Evolutionary conservation across 176 grass and related monocot species (phyloP), one percentile per base, ranked within the genome.

Genomic region (Carex cristatella): DNA sequence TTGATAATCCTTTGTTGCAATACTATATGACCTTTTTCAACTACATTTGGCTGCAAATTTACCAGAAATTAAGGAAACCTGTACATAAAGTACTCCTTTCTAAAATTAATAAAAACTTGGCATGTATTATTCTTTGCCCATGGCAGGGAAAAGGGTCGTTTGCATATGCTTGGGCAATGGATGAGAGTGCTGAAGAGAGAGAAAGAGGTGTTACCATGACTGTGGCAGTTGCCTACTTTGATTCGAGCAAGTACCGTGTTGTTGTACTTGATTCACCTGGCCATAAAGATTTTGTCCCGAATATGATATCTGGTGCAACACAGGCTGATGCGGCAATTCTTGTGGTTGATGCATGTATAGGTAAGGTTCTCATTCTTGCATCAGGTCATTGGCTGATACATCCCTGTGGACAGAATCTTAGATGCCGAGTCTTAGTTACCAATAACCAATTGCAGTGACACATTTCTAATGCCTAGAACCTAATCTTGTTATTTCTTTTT

Each of bases 81-180:
- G 27, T 51, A 49, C 44, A 35, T 28, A 44, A 12, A 12, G 4
- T 69, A 18, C 14, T n/a, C 33, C 15, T 8, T 18, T 27, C 2
- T 48, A 73, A 48, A 49, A 70, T 48, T 73, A 48, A 48, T 16
- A 48, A 49, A 73, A 73, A 48, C 42, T 73, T 57, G 11, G 23
- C 1, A 15, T 56, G 10, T 54, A 33, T 16, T 84, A 61, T 60
- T 75, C 30, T 81, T 69, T 46, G 7, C 54, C 72, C 46, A 61
- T 78, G 84, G n/a, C 84, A 94, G 93, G 95, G 95, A 83, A 98
- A 95, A 77, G 91, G 88, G 44, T 98, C 93, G 62, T 98, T 98
- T 95, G 95, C 93, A 85, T 94, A 87, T 95, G 95, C 95, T 84
- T 98, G 93, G 93, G 93, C 95, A 44, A 93, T 98, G 93, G 95